Percentiles rank a stretch among this genome's conserved stretches.
phyloP scores from a whole-genome alignment of 768 basidiomycete species.

The Psilocybe azurescens region DNA sequence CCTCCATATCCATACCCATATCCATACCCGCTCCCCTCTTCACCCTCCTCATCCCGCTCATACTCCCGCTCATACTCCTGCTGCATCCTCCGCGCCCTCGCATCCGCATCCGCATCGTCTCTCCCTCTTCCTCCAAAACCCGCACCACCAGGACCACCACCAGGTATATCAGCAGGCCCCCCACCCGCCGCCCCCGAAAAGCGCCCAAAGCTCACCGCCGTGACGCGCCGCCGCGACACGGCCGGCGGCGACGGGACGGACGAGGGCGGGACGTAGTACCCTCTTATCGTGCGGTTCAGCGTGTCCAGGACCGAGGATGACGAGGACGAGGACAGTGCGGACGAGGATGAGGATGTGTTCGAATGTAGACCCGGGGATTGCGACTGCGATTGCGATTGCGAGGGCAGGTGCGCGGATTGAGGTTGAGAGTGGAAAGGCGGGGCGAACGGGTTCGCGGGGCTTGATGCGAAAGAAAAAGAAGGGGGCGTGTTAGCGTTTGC shows the following conservation, averaged over 20 bases:
- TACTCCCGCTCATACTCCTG: slow-evolving; percentile 22
- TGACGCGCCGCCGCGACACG: neutral
- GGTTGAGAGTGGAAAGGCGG: too few relatives aligned
- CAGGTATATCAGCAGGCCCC: neutral
- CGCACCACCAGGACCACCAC: neutral
- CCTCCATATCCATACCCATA: slow-evolving; percentile 11
- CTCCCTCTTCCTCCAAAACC: neutral
- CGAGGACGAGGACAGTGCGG: too few relatives aligned
- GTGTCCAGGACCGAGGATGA: too few relatives aligned
- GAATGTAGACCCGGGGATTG: too few relatives aligned
- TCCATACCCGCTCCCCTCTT: slow-evolving; percentile 10
- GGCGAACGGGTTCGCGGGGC: too few relatives aligned
- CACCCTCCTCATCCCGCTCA: slow-evolving; percentile 29
- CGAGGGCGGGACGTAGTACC: too few relatives aligned
- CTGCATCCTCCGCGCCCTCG: neutral
- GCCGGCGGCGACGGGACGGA: neutral
- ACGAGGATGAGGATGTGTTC: too few relatives aligned
- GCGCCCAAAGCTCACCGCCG: too few relatives aligned
- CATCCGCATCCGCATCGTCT: too few relatives aligned
- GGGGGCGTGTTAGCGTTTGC: neutral
- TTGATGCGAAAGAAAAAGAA: neutral
- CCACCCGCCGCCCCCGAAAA: neutral
- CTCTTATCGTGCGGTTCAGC: too few relatives aligned
- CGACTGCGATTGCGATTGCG: too few relatives aligned
- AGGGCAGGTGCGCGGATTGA: too few relatives aligned